These are phyloP conservation scores for Coffea humblotiana DNA, from an alignment of 305 asterid genomes.

Conservation along the genomic window DNA sequence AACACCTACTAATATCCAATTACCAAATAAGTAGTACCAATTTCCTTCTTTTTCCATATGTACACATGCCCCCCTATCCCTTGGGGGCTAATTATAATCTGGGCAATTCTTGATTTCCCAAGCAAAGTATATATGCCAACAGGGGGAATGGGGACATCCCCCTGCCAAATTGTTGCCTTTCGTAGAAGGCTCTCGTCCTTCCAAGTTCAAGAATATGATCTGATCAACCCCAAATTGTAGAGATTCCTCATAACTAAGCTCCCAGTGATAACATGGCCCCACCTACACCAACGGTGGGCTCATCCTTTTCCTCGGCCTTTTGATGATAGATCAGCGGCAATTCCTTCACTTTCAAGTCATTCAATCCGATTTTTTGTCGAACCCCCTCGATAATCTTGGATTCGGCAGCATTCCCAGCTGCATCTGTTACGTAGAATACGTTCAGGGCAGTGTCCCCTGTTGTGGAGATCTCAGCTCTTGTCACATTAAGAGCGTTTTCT, in stretches of 20 bases:
- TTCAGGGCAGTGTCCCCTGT: constrained; percentile 42
- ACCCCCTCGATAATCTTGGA: constrained; percentile 54
- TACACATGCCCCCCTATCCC: constrained; percentile 31
- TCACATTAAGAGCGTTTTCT: constrained; percentile 79
- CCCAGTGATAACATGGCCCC: constrained; percentile 75
- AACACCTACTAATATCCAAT: constrained; percentile 32
- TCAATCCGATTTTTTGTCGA: constrained; percentile 59
- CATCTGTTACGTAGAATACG: constrained; percentile 72
- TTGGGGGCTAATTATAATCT: no score
- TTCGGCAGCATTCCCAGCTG: constrained; percentile 54
- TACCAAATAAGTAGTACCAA: constrained; percentile 25
- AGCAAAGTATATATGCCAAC: constrained; percentile 29
- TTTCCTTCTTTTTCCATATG: constrained; percentile 23
- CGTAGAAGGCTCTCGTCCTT: background rate
- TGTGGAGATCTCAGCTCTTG: constrained; percentile 85
- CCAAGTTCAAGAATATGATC: constrained; percentile 51
- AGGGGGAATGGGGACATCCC: constrained; percentile 7
- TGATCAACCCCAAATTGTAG: constrained; percentile 67
- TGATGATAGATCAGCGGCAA: constrained; percentile 44
- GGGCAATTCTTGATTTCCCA: constrained; percentile 28
- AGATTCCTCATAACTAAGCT: constrained; percentile 77
- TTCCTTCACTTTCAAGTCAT: constrained; percentile 67
- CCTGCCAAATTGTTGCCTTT: constrained; percentile 14
- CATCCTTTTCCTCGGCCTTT: constrained; percentile 42
- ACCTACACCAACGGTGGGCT: constrained; percentile 37